Evolutionary conservation across 2,329 filamentous ascomycete species (phyloP).

Genomic region (Alternaria gansuensis): DNA sequence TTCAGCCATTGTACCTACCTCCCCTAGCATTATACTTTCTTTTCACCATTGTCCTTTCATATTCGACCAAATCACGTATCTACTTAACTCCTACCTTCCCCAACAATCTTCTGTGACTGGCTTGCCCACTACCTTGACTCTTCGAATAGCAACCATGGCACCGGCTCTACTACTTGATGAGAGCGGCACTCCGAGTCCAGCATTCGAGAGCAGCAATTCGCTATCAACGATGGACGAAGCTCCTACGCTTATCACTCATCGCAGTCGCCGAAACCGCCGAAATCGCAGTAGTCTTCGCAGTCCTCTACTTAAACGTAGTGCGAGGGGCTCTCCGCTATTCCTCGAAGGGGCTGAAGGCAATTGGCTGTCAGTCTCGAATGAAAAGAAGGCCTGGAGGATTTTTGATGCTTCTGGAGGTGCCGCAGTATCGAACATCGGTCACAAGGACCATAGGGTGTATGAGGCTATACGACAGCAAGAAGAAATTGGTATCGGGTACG

Average conservation of each 20-base stretch:
- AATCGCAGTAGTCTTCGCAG: background rate
- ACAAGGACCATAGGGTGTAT: constrained; percentile 68
- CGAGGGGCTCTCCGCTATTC: constrained; percentile 60
- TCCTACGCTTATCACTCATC: background rate
- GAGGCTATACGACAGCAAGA: constrained; percentile 69
- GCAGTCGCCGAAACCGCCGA: background rate
- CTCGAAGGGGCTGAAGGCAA: constrained; percentile 59
- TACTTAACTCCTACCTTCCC: background rate
- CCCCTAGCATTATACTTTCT: background rate
- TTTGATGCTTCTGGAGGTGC: constrained; percentile 79
- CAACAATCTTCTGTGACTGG: background rate
- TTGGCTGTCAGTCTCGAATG: constrained; percentile 60
- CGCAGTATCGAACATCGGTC: constrained; percentile 75
- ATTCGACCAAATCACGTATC: background rate
- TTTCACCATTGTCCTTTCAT: background rate
- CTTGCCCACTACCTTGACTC: background rate
- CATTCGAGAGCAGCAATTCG: constrained; percentile 3
- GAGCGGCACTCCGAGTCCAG: constrained; percentile 1
- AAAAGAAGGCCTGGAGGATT: constrained; percentile 60
- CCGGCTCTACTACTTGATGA: constrained; percentile 17
- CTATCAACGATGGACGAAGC: background rate
- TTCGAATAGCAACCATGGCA: constrained; percentile 12
- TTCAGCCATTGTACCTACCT: background rate
- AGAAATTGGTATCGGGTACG: constrained; percentile 52
- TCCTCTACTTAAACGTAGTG: constrained; percentile 61